Base-by-base conservation (phyloP, 768 basidiomycete species). In the Termitomyces sp. region DNA sequence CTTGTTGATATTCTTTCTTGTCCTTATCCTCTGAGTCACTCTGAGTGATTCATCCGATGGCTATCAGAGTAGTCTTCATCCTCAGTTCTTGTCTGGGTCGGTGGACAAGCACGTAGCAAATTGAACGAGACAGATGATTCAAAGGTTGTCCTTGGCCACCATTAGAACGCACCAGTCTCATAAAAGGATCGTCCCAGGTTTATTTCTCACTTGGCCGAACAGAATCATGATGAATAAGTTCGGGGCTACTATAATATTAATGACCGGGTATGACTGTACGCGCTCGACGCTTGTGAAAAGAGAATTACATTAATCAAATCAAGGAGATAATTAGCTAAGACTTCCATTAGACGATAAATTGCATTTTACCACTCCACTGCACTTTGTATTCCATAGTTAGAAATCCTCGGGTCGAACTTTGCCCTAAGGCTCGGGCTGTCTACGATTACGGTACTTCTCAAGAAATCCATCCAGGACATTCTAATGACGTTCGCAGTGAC, bases 311-410 rank as follows among this genome's bases (percentile, higher is more conserved):
- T 53, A 20, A 55, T 55, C 29, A 7, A 43, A 56, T 43, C n/a
- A 49, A 49, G 15, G 48, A 29, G 10, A 55, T 55, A 54, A 42
- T 29, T 5, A 43, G 40, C 31, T 42, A 10, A 10, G 31, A 31
- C 54, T 55, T 55, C 54, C 54, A 55, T 55, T 43, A 10, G 43
- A 55, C 40, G 40, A 55, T 42, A 31, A 11, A 43, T 45, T 43
- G 29, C 38, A 54, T 25, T 40, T 42, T 54, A 6, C 42, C 40
- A 20, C 54, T 55, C 31, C 20, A 55, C 40, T 55, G 31, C 29
- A 42, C 29, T n/a, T 42, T 17, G 40, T 32, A n/a, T 55, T 31
- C 53, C 38, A 31, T 42, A 55, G 15, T 42, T 42, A 29, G 54
- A 15, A 25, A 54, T 29, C 42, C 38, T 31, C 38, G 36, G 37